A percentile compares a stretch with the other conserved stretches of the same genome.
Conservation (phyloP, 2,329 filamentous ascomycete species). For the Phoma herbarum region DNA sequence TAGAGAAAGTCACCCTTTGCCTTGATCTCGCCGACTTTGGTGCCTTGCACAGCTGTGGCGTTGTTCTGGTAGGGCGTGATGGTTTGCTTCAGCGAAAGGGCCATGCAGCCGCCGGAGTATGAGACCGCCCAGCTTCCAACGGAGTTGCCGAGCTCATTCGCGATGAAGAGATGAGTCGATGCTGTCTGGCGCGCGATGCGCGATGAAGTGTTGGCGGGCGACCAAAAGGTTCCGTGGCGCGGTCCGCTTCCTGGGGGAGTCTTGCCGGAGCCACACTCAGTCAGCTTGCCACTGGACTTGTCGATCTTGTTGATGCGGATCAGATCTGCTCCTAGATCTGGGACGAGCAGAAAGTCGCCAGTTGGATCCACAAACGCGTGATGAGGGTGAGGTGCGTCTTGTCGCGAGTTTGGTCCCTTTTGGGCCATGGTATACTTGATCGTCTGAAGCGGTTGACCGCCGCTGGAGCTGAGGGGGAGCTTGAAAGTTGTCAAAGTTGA, state of each 20-base stretch:
- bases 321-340: slow-evolving; percentile 65
- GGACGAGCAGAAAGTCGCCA: slow-evolving; percentile 59
- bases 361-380: slow-evolving; percentile 61
- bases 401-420: slow-evolving; percentile 57
- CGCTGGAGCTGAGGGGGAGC: slow-evolving; percentile 43
- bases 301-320: slow-evolving; percentile 64
- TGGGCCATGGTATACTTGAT: slow-evolving; percentile 49
- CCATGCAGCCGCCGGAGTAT: slow-evolving; percentile 46
- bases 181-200: slow-evolving; percentile 23
- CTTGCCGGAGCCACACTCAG: slow-evolving; percentile 49
- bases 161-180: slow-evolving; percentile 37
- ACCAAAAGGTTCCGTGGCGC: slow-evolving; percentile 63
- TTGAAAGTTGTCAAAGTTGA: slow-evolving; percentile 46
- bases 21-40: slow-evolving; percentile 47
- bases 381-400: slow-evolving; percentile 66
- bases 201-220: slow-evolving; percentile 22
- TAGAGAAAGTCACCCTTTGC: slow-evolving; percentile 48
- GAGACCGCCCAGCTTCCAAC: slow-evolving; percentile 47
- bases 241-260: slow-evolving; percentile 63
- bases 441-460: slow-evolving; percentile 39
- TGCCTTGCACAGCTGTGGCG: slow-evolving; percentile 35
- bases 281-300: slow-evolving; percentile 2
- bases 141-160: slow-evolving; percentile 47
- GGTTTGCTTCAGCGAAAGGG: slow-evolving; percentile 42
- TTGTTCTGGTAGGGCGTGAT: slow-evolving; percentile 47